Evolutionary conservation across 2,329 filamentous ascomycete species (phyloP), one percentile per base, ranked within the genome.

Genomic region (Trichoderma endophyticum): DNA sequence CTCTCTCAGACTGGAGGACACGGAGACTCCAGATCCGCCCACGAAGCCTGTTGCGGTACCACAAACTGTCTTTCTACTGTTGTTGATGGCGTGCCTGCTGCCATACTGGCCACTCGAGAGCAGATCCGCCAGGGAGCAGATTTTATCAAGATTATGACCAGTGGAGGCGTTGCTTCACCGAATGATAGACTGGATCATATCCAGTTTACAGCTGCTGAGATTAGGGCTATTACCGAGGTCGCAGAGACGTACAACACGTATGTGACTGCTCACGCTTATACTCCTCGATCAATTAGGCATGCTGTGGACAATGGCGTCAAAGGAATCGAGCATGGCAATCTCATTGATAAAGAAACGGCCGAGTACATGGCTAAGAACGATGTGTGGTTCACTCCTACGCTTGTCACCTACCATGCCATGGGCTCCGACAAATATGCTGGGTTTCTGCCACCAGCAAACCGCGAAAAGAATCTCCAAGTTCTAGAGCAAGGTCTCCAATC

Each of bases 121-220:
- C 85, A 90, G 76, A 77, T 91, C 0, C 82, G 88, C 3, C 82
- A 79, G 9, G 88, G 88, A 2, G 86, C 87, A 1, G 86, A 90
- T 75, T 90, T 90, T 74, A 84, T 91, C 78, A 90, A 90, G 78
- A 87, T 91, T 73, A 90, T 90, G 87, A 82, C 82, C 1, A 84
- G 84, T 6, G 88, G 89, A 1, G 88, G 89, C 9, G 87, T 90
- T 1, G 83, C 85, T 0, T 86, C 83, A 12, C 86, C 87, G 0
- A 88, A 86, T 0, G 88, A 90, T 75, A 80, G 79, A 51, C 79
- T 90, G 12, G 83, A 85, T 8, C 83, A 85, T 75, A 78, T 86
- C 15, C 88, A 90, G 76, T 90, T 90, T 78, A 87, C 87, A 0
- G 79, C 83, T 0, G 85, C 84, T 43, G 89, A 90, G 80, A 85